Evolutionary conservation across 148 eudicot species (phyloP).

Genomic region (Rhododendron kiyosumense): DNA sequence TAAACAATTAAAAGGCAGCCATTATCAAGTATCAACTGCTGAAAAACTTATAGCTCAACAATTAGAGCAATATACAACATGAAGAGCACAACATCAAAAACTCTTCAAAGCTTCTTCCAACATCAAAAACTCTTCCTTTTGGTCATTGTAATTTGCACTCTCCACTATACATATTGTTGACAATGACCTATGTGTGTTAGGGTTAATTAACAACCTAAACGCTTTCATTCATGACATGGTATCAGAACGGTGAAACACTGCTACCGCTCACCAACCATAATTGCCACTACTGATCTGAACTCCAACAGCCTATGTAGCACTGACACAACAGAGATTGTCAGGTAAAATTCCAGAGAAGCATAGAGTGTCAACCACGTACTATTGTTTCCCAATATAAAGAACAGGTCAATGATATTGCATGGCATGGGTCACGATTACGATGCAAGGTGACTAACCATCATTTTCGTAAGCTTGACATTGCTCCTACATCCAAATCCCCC

Average conservation of each 20-base stretch:
- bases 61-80: background rate
- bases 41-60: background rate
- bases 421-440: background rate
- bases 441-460: background rate
- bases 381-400: background rate
- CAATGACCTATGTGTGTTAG: background rate
- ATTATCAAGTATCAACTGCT: background rate
- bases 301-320: background rate
- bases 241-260: background rate
- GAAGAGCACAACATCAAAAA: background rate
- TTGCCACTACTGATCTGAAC: background rate
- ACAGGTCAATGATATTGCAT: background rate
- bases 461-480: background rate
- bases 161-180: background rate
- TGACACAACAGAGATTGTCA: background rate
- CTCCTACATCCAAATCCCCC: background rate
- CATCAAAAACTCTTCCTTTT: background rate
- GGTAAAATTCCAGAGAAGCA: background rate
- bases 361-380: background rate
- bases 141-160: background rate
- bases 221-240: background rate
- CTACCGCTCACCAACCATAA: background rate
- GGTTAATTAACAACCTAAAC: background rate
- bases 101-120: background rate
- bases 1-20: background rate